A percentile compares a stretch with the other conserved stretches of the same genome.
phyloP scores from a whole-genome alignment of 768 basidiomycete genomes.

The Amanita pseudoporphyria region DNA sequence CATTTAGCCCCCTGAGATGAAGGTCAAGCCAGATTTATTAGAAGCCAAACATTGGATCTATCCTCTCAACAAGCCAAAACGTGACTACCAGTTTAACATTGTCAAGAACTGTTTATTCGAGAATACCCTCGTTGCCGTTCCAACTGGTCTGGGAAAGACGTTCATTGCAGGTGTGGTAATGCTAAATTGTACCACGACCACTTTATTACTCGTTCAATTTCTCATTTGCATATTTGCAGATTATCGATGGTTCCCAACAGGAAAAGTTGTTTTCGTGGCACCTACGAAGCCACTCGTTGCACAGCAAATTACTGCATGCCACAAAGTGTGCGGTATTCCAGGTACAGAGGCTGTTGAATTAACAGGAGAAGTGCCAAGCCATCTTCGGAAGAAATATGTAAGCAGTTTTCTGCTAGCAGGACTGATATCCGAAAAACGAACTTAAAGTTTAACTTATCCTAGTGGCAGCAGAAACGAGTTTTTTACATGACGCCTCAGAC shows the following conservation, averaged over 20 bases:
- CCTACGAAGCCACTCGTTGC: slow-evolving; percentile 95
- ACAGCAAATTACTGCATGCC: slow-evolving; percentile 92
- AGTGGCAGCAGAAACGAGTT: slow-evolving; percentile 80
- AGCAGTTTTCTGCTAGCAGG: slow-evolving; percentile 16
- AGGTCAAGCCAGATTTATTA: slow-evolving; percentile 64
- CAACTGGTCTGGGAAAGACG: slow-evolving; percentile 96
- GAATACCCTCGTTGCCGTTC: slow-evolving; percentile 89
- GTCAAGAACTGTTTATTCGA: slow-evolving; percentile 78
- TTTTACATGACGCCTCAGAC: slow-evolving; percentile 98
- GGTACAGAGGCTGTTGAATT: slow-evolving; percentile 78
- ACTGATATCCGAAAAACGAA: too few species aligned
- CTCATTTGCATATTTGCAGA: slow-evolving; percentile 30
- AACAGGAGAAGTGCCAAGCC: slow-evolving; percentile 60
- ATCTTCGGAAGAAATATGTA: slow-evolving; percentile 51
- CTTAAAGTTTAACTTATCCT: background rate
- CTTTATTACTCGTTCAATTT: background rate
- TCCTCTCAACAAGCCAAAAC: slow-evolving; percentile 78
- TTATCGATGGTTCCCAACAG: slow-evolving; percentile 89
- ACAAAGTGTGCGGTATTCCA: slow-evolving; percentile 88
- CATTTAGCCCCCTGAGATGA: slow-evolving; percentile 63
- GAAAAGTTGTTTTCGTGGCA: slow-evolving; percentile 90
- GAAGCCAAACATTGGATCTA: slow-evolving; percentile 85
- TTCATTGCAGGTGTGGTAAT: slow-evolving; percentile 97
- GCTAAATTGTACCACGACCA: slow-evolving; percentile 56
- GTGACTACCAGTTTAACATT: slow-evolving; percentile 95